Evolutionary conservation across 2,329 filamentous ascomycete genomes (phyloP).

Genomic region (Stagonosporopsis tanaceti): DNA sequence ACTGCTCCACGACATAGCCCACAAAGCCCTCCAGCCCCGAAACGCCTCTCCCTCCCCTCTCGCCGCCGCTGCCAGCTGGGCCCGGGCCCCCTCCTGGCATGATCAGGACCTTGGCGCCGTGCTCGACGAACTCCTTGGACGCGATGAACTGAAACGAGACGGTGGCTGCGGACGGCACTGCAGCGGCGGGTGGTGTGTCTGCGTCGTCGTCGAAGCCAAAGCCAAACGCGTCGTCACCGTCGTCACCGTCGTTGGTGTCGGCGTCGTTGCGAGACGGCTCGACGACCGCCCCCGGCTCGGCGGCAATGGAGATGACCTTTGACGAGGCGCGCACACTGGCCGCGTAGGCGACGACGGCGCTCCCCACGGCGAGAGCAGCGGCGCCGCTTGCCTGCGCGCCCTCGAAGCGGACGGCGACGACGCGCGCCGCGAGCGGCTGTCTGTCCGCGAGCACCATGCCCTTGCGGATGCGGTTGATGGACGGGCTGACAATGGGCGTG

Average conservation of each 20-base stretch:
- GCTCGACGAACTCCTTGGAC: constrained; percentile 75
- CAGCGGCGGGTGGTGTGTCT: constrained; percentile 12
- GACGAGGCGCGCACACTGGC: constrained; percentile 86
- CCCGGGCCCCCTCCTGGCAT: constrained; percentile 74
- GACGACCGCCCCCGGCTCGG: constrained; percentile 14
- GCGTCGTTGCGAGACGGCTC: constrained; percentile 30
- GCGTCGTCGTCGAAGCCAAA: constrained; percentile 61
- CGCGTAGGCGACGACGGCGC: constrained; percentile 81
- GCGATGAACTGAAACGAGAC: constrained; percentile 74
- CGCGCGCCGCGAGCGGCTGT: constrained; percentile 61
- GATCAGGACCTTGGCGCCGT: constrained; percentile 73
- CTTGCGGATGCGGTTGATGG: constrained; percentile 64
- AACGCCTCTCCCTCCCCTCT: constrained; percentile 57
- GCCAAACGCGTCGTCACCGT: constrained; percentile 58
- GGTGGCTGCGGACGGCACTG: constrained; percentile 48
- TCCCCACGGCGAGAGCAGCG: constrained; percentile 70
- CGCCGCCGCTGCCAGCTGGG: constrained; percentile 62
- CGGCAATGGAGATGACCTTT: constrained; percentile 66
- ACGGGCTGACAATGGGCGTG: constrained; percentile 36
- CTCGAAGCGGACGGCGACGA: constrained; percentile 71
- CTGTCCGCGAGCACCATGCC: constrained; percentile 80
- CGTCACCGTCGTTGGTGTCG: neutral
- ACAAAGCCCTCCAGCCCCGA: constrained; percentile 76
- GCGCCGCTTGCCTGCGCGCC: constrained; percentile 62
- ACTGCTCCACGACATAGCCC: constrained; percentile 62